Evolutionary conservation across 805 yeast genomes (phyloP).

Genomic region (Grigorovia yakushimaensis): DNA sequence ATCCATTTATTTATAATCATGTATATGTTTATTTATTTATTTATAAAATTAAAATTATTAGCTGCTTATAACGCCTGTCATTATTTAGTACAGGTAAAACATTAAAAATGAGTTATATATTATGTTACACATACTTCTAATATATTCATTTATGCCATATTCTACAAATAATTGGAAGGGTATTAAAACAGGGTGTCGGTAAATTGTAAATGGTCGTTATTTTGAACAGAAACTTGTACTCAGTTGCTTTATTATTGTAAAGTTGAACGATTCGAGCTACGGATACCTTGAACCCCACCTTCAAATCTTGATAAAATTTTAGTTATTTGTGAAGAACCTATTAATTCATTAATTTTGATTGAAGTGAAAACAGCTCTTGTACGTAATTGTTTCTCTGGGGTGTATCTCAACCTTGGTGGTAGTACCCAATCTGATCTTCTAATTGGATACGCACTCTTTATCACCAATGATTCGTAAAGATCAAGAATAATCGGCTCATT

Average conservation of each 20-base stretch:
- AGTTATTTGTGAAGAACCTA: conserved; percentile 18
- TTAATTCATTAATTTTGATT: conserved; percentile 25
- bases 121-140: too few species aligned
- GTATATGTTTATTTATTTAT: neutral
- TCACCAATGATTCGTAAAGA: conserved; percentile 24
- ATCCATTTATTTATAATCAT: too few species aligned
- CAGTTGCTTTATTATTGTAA: too few species aligned
- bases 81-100: too few species aligned
- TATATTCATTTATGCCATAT: too few species aligned
- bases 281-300: conserved; percentile 28
- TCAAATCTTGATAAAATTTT: conserved; percentile 23
- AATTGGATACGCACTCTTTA: conserved; percentile 22
- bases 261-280: too few species aligned
- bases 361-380: conserved; percentile 25
- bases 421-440: conserved; percentile 30
- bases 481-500: conserved; percentile 13
- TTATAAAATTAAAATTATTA: neutral
- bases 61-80: too few species aligned
- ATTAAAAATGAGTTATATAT: too few species aligned
- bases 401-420: conserved; percentile 22
- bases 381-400: conserved; percentile 27
- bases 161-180: too few species aligned
- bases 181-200: too few species aligned
- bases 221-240: too few species aligned
- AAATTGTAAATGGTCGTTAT: too few species aligned